Conservation (phyloP, 495 filamentous ascomycete genomes). For the Hypoxylon rickii region DNA sequence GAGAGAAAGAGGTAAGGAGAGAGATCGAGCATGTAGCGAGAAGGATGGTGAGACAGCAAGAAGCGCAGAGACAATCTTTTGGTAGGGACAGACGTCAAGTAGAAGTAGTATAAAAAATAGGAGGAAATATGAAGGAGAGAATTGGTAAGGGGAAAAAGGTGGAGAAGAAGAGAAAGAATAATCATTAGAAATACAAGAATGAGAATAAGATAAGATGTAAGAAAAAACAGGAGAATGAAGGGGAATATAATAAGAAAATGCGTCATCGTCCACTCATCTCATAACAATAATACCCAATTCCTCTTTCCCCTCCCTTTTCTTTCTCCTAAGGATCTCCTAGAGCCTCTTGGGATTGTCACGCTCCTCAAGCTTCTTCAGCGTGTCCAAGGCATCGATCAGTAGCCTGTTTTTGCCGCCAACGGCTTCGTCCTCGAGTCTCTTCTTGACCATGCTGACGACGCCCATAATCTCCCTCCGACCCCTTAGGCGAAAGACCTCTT, state of each 20-base stretch:
- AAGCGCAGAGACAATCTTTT: too few relatives aligned
- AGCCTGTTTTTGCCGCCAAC: slow-evolving; percentile 44
- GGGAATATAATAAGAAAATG: slow-evolving; percentile 24
- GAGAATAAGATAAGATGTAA: slow-evolving; percentile 13
- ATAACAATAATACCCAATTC: not conserved
- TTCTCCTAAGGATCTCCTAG: slow-evolving; percentile 18
- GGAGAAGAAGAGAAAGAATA: not conserved
- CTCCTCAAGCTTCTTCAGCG: slow-evolving; percentile 51
- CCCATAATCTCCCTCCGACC: slow-evolving; percentile 41
- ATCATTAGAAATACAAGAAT: not conserved
- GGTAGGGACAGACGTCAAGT: not conserved
- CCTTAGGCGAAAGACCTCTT: slow-evolving; percentile 36
- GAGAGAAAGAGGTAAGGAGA: slow-evolving; percentile 7
- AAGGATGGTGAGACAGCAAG: not conserved
- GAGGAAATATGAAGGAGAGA: not conserved
- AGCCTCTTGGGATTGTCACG: slow-evolving; percentile 44
- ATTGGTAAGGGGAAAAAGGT: not conserved
- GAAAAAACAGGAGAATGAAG: slow-evolving; percentile 18
- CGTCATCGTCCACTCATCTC: slow-evolving; percentile 11
- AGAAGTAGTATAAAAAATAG: slow-evolving; percentile 11
- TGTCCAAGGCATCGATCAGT: slow-evolving; percentile 50
- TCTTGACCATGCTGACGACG: slow-evolving; percentile 46
- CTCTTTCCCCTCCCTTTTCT: not conserved
- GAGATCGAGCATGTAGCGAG: not conserved
- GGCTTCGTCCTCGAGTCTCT: slow-evolving; percentile 47